These are phyloP conservation scores for Solanum bukasovii DNA, from an alignment of 257 asterid species.

Conservation along the genomic window DNA sequence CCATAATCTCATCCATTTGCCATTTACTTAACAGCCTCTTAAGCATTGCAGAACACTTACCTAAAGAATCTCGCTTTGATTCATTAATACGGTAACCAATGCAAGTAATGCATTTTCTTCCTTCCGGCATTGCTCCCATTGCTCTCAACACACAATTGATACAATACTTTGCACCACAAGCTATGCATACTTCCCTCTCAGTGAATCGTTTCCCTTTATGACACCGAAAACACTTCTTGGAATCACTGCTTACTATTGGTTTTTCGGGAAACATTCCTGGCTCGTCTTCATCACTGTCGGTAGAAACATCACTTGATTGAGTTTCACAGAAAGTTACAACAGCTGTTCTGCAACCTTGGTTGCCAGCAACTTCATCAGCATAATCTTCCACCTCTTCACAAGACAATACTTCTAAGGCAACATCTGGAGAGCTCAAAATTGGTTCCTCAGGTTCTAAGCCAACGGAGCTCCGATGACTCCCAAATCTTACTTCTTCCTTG, in stretches of 20 bases:
- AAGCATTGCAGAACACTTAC: constrained; percentile 63
- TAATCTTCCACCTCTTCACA: constrained; percentile 17
- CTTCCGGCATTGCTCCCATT: constrained; percentile 98
- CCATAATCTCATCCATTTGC: constrained; percentile 44
- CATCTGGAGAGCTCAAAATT: constrained; percentile 11
- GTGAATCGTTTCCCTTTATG: constrained; percentile 36
- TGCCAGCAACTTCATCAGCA: constrained; percentile 19
- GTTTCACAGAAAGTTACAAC: constrained; percentile 39
- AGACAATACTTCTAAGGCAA: constrained; percentile 15
- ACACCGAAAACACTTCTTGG: constrained; percentile 62
- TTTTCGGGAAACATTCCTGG: constrained; percentile 11
- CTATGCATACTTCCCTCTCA: constrained; percentile 66
- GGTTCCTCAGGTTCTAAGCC: constrained; percentile 15
- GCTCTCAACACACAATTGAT: constrained; percentile 64
- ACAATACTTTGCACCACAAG: constrained; percentile 77
- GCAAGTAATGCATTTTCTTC: constrained; percentile 76
- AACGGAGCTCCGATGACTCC: background rate
- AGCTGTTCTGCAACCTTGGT: constrained; percentile 17
- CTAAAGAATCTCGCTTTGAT: constrained; percentile 48
- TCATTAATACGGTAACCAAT: constrained; percentile 51
- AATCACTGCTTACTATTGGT: constrained; percentile 29
- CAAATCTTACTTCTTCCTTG: constrained; percentile 9
- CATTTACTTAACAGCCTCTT: constrained; percentile 32
- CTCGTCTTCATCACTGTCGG: constrained; percentile 23
- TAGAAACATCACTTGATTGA: constrained; percentile 16